phyloP scores from a whole-genome alignment of 352 stramenopile species.

The Thalassiosira livingstoniorum region DNA sequence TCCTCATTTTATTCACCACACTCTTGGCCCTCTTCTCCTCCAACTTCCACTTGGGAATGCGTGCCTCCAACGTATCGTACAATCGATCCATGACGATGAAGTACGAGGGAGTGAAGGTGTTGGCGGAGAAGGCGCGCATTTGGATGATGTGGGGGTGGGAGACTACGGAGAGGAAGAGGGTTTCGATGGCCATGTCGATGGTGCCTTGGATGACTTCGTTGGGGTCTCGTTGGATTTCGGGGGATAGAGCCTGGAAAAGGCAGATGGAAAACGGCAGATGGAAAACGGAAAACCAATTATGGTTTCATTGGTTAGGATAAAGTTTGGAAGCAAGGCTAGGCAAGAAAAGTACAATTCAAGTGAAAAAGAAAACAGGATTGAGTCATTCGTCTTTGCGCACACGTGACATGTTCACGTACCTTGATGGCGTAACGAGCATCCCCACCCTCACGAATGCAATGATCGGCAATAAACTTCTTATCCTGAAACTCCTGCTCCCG shows the following conservation, averaged over 20 bases:
- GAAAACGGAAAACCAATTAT: background rate
- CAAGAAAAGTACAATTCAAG: too few relatives aligned
- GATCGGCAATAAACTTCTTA: slow-evolving; percentile 54
- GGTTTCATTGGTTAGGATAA: too few relatives aligned
- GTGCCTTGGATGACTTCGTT: slow-evolving; percentile 48
- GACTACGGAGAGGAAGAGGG: slow-evolving; percentile 56
- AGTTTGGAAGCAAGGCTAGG: too few relatives aligned
- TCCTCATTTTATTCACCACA: slow-evolving; percentile 38
- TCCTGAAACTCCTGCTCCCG: slow-evolving; percentile 43
- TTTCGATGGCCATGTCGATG: slow-evolving; percentile 68
- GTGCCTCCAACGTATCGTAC: slow-evolving; percentile 66
- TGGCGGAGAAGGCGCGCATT: slow-evolving; percentile 48
- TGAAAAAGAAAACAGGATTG: too few relatives aligned
- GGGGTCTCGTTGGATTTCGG: slow-evolving; percentile 31
- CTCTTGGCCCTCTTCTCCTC: slow-evolving; percentile 32
- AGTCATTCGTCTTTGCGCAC: too few relatives aligned
- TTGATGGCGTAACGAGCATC: slow-evolving; percentile 56
- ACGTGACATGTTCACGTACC: too few relatives aligned
- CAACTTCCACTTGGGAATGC: slow-evolving; percentile 60
- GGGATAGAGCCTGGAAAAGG: slow-evolving; percentile 32
- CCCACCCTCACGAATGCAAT: slow-evolving; percentile 43
- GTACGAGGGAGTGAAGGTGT: slow-evolving; percentile 46
- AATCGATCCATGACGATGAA: slow-evolving; percentile 76
- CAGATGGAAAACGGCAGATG: background rate
- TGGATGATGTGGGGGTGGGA: slow-evolving; percentile 75